Percentiles rank a stretch among this genome's conserved stretches.
These are phyloP conservation scores for Stephania cephalantha DNA, from an alignment of 164 flowering plant genomes.

Conservation along the genomic window DNA sequence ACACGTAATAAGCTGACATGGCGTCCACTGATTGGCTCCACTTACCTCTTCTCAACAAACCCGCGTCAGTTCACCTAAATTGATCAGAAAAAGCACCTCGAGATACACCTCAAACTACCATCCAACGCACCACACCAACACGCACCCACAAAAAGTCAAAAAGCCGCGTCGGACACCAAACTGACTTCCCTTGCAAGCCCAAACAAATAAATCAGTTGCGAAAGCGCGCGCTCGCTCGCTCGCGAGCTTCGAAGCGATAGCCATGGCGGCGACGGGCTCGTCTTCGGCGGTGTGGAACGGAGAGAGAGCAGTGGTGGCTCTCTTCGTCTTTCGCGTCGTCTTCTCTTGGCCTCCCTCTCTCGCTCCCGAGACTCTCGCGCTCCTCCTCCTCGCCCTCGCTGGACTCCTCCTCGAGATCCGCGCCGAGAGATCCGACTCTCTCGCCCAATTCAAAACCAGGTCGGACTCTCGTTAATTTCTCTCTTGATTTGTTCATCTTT, in stretches of 20 bases:
- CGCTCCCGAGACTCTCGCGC: conserved; percentile 38
- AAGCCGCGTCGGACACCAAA: neutral
- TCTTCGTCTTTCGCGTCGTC: conserved; percentile 41
- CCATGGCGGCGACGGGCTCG: neutral
- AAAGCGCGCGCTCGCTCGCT: neutral
- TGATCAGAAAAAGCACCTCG: too few species aligned
- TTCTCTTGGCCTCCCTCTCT: conserved; percentile 44
- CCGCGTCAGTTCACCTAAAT: too few species aligned
- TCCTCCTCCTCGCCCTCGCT: conserved; percentile 45
- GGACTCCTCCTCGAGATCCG: conserved; percentile 57
- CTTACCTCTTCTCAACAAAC: too few species aligned
- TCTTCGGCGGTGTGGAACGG: conserved; percentile 32
- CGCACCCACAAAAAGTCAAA: neutral
- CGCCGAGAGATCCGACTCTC: conserved; percentile 30
- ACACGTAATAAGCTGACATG: too few species aligned
- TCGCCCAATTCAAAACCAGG: conserved; percentile 49
- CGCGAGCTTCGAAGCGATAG: neutral
- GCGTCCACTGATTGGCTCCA: too few species aligned
- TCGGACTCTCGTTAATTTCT: conserved; percentile 1
- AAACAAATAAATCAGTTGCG: neutral
- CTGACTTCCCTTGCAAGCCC: neutral
- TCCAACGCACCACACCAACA: too few species aligned
- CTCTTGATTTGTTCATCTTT: neutral
- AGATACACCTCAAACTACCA: too few species aligned
- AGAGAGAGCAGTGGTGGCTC: conserved; percentile 66